These are phyloP conservation scores for Hypoxylon fuscum DNA, from an alignment of 495 filamentous ascomycete genomes.

Conservation along the genomic window DNA sequence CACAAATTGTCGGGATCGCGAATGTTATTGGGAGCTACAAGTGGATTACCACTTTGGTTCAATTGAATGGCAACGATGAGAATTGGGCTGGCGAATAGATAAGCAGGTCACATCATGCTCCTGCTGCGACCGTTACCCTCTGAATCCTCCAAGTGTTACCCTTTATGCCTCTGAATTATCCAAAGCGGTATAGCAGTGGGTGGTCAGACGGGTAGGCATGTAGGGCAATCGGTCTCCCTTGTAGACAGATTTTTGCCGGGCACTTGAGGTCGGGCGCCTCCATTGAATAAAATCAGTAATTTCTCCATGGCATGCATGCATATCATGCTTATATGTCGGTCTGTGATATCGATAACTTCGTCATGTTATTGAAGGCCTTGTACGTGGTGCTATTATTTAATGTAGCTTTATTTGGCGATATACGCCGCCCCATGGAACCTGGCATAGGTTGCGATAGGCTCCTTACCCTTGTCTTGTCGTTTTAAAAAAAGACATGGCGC, in stretches of 20 bases:
- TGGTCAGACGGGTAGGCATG: neutral
- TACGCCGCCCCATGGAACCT: neutral
- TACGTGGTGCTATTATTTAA: too few relatives aligned
- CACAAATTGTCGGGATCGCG: neutral
- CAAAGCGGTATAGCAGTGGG: neutral
- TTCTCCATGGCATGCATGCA: neutral
- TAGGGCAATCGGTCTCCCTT: neutral
- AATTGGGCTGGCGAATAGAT: neutral
- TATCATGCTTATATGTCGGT: neutral
- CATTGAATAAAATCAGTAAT: neutral
- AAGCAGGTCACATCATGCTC: neutral
- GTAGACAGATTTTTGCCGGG: neutral
- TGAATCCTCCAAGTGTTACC: too few relatives aligned
- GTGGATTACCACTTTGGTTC: neutral
- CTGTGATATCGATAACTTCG: neutral
- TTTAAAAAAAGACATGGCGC: too few relatives aligned
- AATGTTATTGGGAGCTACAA: constrained; percentile 1
- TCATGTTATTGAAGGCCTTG: too few relatives aligned
- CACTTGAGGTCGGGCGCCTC: neutral
- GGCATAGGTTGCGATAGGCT: neutral
- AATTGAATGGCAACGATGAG: neutral
- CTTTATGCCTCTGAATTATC: too few relatives aligned
- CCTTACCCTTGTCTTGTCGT: too few relatives aligned
- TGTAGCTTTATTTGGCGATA: neutral
- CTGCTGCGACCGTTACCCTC: too few relatives aligned